Conservation (phyloP, 225 moss, liverwort and hornwort species). For the Sphagnum tenellum region DNA sequence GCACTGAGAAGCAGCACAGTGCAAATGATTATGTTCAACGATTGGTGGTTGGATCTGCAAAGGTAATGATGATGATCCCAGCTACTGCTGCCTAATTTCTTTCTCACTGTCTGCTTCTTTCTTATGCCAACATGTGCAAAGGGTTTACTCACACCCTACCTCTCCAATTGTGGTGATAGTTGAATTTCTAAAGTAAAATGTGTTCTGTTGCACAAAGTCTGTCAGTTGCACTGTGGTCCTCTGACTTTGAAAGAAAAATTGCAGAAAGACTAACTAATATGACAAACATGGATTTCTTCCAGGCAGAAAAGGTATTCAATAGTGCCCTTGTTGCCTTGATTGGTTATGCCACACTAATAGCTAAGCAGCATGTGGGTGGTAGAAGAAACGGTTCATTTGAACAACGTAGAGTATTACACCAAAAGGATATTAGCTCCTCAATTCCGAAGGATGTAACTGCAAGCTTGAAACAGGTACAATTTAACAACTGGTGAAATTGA, state of each 20-base stretch:
- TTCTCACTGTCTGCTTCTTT: no score
- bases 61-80: conserved; percentile 26
- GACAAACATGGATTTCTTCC: conserved; percentile 6
- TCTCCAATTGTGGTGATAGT: no score
- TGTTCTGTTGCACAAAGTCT: no score
- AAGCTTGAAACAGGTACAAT: conserved; percentile 40
- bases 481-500: no score
- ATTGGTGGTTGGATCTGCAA: conserved; percentile 53
- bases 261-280: background rate
- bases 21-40: conserved; percentile 80
- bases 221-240: no score
- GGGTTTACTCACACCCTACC: no score
- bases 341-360: conserved; percentile 15
- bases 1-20: conserved; percentile 93
- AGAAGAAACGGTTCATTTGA: conserved; percentile 5
- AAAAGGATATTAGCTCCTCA: conserved; percentile 9
- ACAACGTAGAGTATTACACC: conserved; percentile 9
- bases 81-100: no score
- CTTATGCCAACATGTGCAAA: no score
- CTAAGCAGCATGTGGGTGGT: background rate
- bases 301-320: conserved; percentile 78
- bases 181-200: no score
- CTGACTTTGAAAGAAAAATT: background rate
- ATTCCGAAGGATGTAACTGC: conserved; percentile 8
- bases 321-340: conserved; percentile 59